These are phyloP conservation scores for Schoenoplectus tabernaemontani DNA, from an alignment of 202 grass and related monocot genomes.

Conservation along the genomic window DNA sequence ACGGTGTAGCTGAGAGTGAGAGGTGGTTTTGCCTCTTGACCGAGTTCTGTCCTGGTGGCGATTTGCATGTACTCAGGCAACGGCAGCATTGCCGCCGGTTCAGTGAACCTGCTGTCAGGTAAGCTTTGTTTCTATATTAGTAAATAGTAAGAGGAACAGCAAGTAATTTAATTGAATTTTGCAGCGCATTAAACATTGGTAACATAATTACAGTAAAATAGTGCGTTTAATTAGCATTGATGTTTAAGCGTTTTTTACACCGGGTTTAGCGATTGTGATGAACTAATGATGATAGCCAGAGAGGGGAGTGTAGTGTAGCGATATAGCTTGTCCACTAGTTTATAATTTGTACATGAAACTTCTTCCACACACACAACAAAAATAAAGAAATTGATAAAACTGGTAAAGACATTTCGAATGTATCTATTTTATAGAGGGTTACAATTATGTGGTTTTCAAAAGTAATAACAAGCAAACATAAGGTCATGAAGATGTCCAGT, in stretches of 20 bases:
- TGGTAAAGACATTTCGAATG: not conserved
- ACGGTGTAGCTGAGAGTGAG: slow-evolving; percentile 66
- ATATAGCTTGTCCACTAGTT: not conserved
- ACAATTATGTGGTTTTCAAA: slow-evolving; percentile 7
- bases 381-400: not conserved
- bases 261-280: not conserved
- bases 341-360: not conserved
- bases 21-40: slow-evolving; percentile 93
- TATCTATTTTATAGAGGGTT: not conserved
- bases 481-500: slow-evolving; percentile 1
- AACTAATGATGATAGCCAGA: not conserved
- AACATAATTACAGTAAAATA: not conserved
- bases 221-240: not conserved
- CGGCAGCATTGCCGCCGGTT: slow-evolving; percentile 64
- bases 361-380: not conserved
- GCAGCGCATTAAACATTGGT: not conserved
- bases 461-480: slow-evolving; percentile 8
- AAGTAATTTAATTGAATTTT: not conserved
- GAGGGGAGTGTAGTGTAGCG: not conserved
- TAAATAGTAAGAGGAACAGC: not conserved
- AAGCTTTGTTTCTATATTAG: too few relatives aligned
- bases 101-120: slow-evolving; percentile 88
- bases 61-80: slow-evolving; percentile 91
- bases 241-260: not conserved
- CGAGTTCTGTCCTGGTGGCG: slow-evolving; percentile 98